phyloP scores from a whole-genome alignment of 768 basidiomycete genomes.

The Russula sp. region DNA sequence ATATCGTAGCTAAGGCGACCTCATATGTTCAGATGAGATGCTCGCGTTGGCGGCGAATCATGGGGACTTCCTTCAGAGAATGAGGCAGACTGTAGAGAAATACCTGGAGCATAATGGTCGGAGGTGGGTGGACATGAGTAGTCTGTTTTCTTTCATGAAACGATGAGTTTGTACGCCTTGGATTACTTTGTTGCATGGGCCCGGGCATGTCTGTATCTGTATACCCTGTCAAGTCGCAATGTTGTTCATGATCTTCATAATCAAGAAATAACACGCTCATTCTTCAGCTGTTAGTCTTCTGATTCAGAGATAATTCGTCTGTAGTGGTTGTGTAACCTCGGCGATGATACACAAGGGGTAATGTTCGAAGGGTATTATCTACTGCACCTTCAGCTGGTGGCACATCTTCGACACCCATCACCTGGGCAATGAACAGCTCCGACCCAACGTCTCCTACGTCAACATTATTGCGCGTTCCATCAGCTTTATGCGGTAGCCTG shows the following conservation, averaged over 20 bases:
- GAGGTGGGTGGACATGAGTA: constrained; percentile 78
- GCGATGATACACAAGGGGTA: constrained; percentile 61
- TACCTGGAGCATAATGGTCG: constrained; percentile 86
- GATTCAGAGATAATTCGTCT: constrained; percentile 22
- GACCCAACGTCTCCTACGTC: constrained; percentile 39
- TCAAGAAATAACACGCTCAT: neutral
- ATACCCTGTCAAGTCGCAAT: constrained; percentile 3
- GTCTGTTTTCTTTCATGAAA: constrained; percentile 81
- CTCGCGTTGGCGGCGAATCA: constrained; percentile 46
- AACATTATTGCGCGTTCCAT: constrained; percentile 19
- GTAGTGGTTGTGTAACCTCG: constrained; percentile 51
- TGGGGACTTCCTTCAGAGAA: constrained; percentile 40
- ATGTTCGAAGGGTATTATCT: constrained; percentile 29
- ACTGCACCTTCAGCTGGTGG: constrained; percentile 25
- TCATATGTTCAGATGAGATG: constrained; percentile 46
- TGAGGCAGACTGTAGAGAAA: constrained; percentile 59
- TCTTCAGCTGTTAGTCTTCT: constrained; percentile 13
- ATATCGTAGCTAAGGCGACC: neutral
- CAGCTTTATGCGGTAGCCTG: constrained; percentile 18
- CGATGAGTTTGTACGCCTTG: constrained; percentile 31
- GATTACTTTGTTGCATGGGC: neutral
- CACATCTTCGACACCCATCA: constrained; percentile 52
- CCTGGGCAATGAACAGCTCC: constrained; percentile 79
- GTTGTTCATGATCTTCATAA: neutral
- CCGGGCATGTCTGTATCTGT: constrained; percentile 13